phyloP scores from a whole-genome alignment of 192 early-diverging fungal species.

The Fimicolochytrium jonesii region DNA sequence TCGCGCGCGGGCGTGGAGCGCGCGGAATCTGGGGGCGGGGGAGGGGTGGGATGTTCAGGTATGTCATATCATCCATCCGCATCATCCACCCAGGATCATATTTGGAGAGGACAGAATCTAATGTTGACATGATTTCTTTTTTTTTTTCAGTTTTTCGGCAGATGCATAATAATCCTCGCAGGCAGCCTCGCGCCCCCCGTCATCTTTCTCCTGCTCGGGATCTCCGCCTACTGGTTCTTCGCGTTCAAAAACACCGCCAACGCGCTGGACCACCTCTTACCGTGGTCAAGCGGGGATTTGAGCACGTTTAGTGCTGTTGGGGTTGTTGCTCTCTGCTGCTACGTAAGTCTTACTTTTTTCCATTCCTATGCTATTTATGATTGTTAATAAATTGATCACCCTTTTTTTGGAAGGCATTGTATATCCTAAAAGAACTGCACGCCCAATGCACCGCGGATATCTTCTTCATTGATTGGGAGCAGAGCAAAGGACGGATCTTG shows the following conservation, averaged over 20 bases:
- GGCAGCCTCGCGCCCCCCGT: slow-evolving; percentile 33
- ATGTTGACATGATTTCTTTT: too few relatives aligned
- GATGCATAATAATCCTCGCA: slow-evolving; percentile 34
- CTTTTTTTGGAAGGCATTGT: slow-evolving; percentile 22
- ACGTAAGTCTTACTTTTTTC: slow-evolving; percentile 21
- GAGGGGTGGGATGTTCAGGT: slow-evolving; percentile 43
- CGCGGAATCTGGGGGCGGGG: slow-evolving; percentile 32
- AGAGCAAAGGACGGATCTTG: slow-evolving; percentile 36
- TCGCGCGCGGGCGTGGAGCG: slow-evolving; percentile 35
- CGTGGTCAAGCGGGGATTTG: slow-evolving; percentile 30
- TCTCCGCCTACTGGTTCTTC: slow-evolving; percentile 44
- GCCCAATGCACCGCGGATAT: slow-evolving; percentile 45
- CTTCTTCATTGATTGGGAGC: slow-evolving; percentile 61
- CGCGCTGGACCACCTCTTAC: slow-evolving; percentile 42
- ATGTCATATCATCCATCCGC: neutral
- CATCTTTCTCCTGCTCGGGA: slow-evolving; percentile 33
- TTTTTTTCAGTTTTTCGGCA: slow-evolving; percentile 24
- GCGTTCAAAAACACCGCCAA: slow-evolving; percentile 50
- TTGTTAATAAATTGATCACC: neutral
- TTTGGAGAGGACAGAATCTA: too few relatives aligned
- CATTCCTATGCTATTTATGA: neutral
- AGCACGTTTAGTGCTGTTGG: slow-evolving; percentile 30
- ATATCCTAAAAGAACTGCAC: slow-evolving; percentile 30
- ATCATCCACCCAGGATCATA: too few relatives aligned
- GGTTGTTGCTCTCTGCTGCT: slow-evolving; percentile 14